Conservation (phyloP, 495 filamentous ascomycete species). For the Penicillium macrosclerotiorum region DNA sequence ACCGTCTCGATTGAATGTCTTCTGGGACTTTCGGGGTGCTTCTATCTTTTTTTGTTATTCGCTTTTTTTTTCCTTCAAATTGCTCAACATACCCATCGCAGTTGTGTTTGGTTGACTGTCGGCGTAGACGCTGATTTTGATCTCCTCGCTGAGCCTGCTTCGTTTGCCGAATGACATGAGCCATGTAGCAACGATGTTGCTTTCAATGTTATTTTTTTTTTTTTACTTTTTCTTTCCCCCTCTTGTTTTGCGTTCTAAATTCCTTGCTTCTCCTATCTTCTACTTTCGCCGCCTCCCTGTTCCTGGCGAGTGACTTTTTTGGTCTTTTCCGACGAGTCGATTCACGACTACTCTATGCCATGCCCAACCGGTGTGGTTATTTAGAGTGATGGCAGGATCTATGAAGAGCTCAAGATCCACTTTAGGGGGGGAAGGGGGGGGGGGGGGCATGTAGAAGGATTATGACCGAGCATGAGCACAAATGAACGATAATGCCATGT, state of each 20-base stretch:
- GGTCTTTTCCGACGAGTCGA: constrained; percentile 12
- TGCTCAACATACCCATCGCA: constrained; percentile 32
- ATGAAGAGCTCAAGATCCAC: no score
- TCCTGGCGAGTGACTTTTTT: constrained; percentile 2
- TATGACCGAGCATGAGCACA: background rate
- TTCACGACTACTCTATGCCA: constrained; percentile 15
- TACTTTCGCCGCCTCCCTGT: background rate
- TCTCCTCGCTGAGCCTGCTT: constrained; percentile 17
- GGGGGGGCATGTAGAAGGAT: background rate
- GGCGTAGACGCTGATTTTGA: constrained; percentile 19
- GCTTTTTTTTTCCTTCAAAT: constrained; percentile 16
- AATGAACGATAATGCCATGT: constrained; percentile 6
- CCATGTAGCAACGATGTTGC: constrained; percentile 17
- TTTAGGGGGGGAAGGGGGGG: no score
- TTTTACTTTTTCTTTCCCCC: constrained; percentile 10
- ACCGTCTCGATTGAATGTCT: constrained; percentile 11
- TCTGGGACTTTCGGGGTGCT: constrained; percentile 11
- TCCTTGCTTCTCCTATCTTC: constrained; percentile 17
- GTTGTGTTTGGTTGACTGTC: constrained; percentile 21
- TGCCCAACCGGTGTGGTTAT: constrained; percentile 17
- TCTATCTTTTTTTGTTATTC: constrained; percentile 3
- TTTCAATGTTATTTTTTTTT: no score
- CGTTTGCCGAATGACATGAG: constrained; percentile 25
- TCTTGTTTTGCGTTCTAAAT: constrained; percentile 24
- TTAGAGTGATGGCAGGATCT: no score